A percentile compares a stretch with the other conserved stretches of the same genome.
Conservation (phyloP, 352 stramenopile species). For the Globisporangium cederbergense region DNA sequence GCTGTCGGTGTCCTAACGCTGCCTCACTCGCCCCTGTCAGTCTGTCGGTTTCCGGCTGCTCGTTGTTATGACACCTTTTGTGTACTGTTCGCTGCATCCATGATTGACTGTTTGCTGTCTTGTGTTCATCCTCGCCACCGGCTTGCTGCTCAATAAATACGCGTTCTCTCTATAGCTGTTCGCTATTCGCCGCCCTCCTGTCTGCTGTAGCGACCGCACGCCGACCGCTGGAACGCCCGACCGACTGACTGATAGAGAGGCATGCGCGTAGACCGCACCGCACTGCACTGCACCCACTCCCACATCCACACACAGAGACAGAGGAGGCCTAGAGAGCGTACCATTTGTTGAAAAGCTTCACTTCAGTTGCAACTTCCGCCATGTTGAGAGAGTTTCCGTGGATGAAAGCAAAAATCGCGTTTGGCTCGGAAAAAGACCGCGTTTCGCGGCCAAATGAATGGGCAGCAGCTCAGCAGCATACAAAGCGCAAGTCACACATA, state of each 20-base stretch:
- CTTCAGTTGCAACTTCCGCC: slow-evolving; percentile 91
- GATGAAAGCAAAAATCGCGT: slow-evolving; percentile 56
- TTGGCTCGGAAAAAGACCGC: slow-evolving; percentile 15
- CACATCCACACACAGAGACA: not conserved
- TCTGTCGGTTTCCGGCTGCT: not conserved
- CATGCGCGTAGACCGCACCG: not conserved
- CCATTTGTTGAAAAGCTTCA: slow-evolving; percentile 96
- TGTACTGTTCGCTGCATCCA: not conserved
- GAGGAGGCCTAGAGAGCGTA: slow-evolving; percentile 35
- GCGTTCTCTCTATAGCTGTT: not conserved
- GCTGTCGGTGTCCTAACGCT: not conserved
- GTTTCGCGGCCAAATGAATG: slow-evolving; percentile 71
- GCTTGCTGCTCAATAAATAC: not conserved
- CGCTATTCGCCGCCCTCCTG: not conserved
- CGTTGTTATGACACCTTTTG: not conserved
- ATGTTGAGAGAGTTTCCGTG: slow-evolving; percentile 89
- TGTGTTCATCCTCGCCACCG: not conserved
- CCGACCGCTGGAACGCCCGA: not conserved
- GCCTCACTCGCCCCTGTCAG: not conserved
- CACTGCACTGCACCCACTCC: too few species aligned
- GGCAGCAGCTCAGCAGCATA: slow-evolving; percentile 69
- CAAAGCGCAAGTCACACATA: slow-evolving; percentile 61
- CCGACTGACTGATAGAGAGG: not conserved
- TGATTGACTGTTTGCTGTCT: not conserved
- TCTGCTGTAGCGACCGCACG: not conserved